Evolutionary conservation across 768 basidiomycete genomes (phyloP).

Genomic region (Arthromyces matolae): DNA sequence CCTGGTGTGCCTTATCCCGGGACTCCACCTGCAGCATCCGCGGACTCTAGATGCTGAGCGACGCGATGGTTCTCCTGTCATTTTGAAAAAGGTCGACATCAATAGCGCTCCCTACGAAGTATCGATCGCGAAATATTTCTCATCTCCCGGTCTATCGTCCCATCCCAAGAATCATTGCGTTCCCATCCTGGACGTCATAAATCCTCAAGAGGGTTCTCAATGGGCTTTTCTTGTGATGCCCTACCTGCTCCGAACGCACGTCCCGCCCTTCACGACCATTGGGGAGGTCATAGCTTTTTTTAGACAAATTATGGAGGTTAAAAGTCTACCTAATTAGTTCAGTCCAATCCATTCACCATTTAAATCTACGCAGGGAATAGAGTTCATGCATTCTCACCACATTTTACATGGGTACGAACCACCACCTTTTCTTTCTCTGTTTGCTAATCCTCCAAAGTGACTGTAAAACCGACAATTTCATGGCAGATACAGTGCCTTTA

Average conservation of each 20-base stretch:
- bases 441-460: not conserved
- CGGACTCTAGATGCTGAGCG: not conserved
- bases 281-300: not conserved
- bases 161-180: constrained; percentile 3
- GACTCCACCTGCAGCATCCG: not conserved
- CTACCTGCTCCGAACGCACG: not conserved
- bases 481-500: not conserved
- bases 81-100: not conserved
- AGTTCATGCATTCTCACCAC: constrained; percentile 1
- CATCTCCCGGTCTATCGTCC: not conserved
- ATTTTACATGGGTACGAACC: not conserved
- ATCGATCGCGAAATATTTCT: not conserved
- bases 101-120: not conserved
- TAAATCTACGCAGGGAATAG: not conserved
- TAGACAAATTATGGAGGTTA: not conserved
- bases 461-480: not conserved
- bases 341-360: not conserved
- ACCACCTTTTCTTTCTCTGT: not conserved
- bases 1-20: not conserved
- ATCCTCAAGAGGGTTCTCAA: not conserved
- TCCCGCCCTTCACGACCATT: not conserved
- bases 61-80: not conserved
- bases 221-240: constrained; percentile 1
- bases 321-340: not conserved
- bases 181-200: not conserved